These are phyloP conservation scores for Hortiboletus flavorubellus DNA, from an alignment of 768 basidiomycete genomes.

Conservation along the genomic window DNA sequence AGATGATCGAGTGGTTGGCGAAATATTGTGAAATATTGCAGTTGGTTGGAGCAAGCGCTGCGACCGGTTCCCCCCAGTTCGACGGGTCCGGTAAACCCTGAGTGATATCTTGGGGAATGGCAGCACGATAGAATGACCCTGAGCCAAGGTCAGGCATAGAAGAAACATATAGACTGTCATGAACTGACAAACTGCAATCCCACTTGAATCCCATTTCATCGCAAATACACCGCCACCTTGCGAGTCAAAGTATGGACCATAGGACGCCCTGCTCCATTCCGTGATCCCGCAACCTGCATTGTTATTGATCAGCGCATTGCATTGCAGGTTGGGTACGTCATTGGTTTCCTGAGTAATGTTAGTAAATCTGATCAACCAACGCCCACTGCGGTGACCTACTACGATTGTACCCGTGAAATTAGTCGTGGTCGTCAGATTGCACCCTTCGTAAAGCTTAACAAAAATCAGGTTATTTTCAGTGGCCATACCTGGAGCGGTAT, in stretches of 20 bases:
- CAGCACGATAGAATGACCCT: constrained; percentile 84
- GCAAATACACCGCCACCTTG: constrained; percentile 83
- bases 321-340: constrained; percentile 49
- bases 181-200: constrained; percentile 69
- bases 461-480: neutral
- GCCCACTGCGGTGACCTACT: constrained; percentile 37
- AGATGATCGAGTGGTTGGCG: constrained; percentile 67
- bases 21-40: constrained; percentile 64
- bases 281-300: constrained; percentile 78
- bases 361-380: neutral
- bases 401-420: constrained; percentile 64
- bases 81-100: constrained; percentile 61
- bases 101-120: constrained; percentile 65
- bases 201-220: constrained; percentile 83
- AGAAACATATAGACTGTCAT: neutral
- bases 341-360: constrained; percentile 40
- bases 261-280: constrained; percentile 80
- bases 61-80: constrained; percentile 67
- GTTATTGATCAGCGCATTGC: constrained; percentile 47
- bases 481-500: constrained; percentile 56
- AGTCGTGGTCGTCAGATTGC: constrained; percentile 49
- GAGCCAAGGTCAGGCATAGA: constrained; percentile 5
- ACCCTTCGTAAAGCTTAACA: constrained; percentile 40
- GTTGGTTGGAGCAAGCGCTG: constrained; percentile 46
- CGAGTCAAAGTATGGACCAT: constrained; percentile 77